A percentile compares a stretch with the other conserved stretches of the same genome.
Conservation (phyloP, 1,284 basidiomycete genomes). For the Phylloporus gajari region DNA sequence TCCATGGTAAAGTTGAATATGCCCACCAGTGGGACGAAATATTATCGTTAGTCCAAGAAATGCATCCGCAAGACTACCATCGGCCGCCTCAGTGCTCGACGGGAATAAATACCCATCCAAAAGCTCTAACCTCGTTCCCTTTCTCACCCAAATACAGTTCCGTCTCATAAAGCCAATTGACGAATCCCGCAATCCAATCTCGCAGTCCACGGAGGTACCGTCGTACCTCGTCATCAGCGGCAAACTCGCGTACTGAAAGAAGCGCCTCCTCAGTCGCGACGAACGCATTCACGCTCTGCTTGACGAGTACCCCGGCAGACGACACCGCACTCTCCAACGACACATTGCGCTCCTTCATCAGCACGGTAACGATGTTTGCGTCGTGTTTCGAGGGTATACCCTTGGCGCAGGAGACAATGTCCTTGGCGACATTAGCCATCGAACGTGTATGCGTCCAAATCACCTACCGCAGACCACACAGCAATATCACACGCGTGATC, state of each 20-base stretch:
- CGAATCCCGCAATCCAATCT: slow-evolving; percentile 62
- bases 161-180: slow-evolving; percentile 71
- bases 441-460: neutral
- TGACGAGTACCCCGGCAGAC: slow-evolving; percentile 36
- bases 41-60: slow-evolving; percentile 22
- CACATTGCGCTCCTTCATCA: slow-evolving; percentile 40
- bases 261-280: slow-evolving; percentile 37
- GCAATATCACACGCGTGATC: slow-evolving; percentile 44
- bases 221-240: slow-evolving; percentile 44
- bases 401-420: slow-evolving; percentile 42
- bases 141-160: slow-evolving; percentile 66
- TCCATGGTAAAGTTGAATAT: neutral
- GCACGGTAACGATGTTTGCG: slow-evolving; percentile 35
- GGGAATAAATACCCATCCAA: slow-evolving; percentile 68
- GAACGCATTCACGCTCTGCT: slow-evolving; percentile 43
- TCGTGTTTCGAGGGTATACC: slow-evolving; percentile 28
- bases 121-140: slow-evolving; percentile 65
- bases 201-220: slow-evolving; percentile 59
- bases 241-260: slow-evolving; percentile 20
- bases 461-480: slow-evolving; percentile 44
- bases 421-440: slow-evolving; percentile 26
- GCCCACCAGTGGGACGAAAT: neutral
- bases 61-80: slow-evolving; percentile 8
- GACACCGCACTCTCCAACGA: slow-evolving; percentile 39
- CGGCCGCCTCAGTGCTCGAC: slow-evolving; percentile 18